phyloP scores from a whole-genome alignment of 2,329 filamentous ascomycete genomes.

The Paraphoma chrysanthemicola region DNA sequence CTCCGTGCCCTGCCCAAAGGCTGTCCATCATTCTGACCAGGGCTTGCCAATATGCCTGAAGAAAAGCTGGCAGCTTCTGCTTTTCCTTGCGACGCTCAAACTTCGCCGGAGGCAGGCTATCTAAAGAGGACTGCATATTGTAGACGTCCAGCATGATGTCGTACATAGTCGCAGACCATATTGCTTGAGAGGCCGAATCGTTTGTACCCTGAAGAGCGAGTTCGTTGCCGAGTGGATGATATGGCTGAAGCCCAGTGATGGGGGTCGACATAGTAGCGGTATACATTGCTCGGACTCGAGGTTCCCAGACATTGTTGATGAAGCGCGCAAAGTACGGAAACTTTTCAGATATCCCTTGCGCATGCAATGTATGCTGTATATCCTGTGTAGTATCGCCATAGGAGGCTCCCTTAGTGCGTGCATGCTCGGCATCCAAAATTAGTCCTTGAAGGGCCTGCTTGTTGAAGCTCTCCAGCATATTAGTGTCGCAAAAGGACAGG shows the following conservation, averaged over 20 bases:
- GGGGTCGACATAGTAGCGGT: constrained; percentile 14
- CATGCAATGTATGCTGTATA: too few species aligned
- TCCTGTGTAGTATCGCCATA: background rate
- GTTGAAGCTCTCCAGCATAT: constrained; percentile 38
- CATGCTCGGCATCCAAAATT: background rate
- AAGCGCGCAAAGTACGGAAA: constrained; percentile 38
- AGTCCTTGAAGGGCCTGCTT: constrained; percentile 31
- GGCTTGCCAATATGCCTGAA: constrained; percentile 33
- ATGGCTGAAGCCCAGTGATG: constrained; percentile 32
- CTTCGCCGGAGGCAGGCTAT: constrained; percentile 34
- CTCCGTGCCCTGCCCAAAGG: constrained; percentile 12
- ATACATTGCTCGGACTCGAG: constrained; percentile 9
- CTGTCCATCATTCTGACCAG: constrained; percentile 25
- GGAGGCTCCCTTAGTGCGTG: constrained; percentile 4
- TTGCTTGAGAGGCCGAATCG: constrained; percentile 4
- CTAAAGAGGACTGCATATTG: constrained; percentile 40
- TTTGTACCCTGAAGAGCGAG: constrained; percentile 42
- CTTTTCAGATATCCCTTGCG: constrained; percentile 1
- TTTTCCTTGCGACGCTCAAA: constrained; percentile 45
- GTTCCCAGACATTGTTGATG: constrained; percentile 33
- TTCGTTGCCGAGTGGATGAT: constrained; percentile 57
- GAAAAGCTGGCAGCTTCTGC: constrained; percentile 41
- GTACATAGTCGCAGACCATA: constrained; percentile 35
- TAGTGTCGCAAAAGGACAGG: constrained; percentile 42
- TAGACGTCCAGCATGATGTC: constrained; percentile 37